phyloP scores from a whole-genome alignment of 495 filamentous ascomycete genomes.

The Viridothelium virens region DNA sequence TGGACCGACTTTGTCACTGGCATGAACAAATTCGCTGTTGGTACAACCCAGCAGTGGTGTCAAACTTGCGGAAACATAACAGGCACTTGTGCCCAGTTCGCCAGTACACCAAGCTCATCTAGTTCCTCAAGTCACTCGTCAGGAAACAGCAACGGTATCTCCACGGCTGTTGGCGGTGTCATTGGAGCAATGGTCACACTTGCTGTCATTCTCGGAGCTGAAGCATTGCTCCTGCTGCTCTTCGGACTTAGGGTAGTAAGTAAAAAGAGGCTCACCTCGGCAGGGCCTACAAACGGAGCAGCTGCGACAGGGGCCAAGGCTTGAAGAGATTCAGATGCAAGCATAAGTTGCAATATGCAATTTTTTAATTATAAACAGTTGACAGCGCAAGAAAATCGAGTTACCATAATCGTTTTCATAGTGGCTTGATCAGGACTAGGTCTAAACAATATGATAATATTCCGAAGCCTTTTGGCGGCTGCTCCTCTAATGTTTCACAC shows the following conservation, averaged over 20 bases:
- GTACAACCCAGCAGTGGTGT: conserved; percentile 60
- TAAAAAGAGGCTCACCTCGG: conserved; percentile 30
- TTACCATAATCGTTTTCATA: not conserved
- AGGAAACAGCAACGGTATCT: conserved; percentile 33
- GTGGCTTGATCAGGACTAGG: not conserved
- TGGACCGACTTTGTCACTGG: conserved; percentile 55
- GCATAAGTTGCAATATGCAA: no score
- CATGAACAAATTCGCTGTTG: conserved; percentile 55
- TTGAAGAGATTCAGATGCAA: not conserved
- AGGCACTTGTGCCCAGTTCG: conserved; percentile 48
- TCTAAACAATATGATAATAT: no score
- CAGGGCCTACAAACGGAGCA: not conserved
- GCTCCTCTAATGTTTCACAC: no score
- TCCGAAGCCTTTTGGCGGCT: no score
- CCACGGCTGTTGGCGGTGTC: conserved; percentile 42
- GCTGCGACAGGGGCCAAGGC: not conserved
- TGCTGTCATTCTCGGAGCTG: conserved; percentile 44
- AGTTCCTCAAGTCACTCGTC: not conserved
- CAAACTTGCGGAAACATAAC: conserved; percentile 53
- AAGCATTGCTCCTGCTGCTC: conserved; percentile 42
- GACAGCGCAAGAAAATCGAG: not conserved
- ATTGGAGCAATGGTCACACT: conserved; percentile 58
- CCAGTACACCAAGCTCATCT: not conserved
- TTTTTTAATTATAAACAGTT: not conserved
- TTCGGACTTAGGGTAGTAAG: conserved; percentile 36